Percentiles rank a stretch among this genome's conserved stretches.
Evolutionary conservation across 176 grass and related monocot species (phyloP).

Genomic region (Phragmites australis): DNA sequence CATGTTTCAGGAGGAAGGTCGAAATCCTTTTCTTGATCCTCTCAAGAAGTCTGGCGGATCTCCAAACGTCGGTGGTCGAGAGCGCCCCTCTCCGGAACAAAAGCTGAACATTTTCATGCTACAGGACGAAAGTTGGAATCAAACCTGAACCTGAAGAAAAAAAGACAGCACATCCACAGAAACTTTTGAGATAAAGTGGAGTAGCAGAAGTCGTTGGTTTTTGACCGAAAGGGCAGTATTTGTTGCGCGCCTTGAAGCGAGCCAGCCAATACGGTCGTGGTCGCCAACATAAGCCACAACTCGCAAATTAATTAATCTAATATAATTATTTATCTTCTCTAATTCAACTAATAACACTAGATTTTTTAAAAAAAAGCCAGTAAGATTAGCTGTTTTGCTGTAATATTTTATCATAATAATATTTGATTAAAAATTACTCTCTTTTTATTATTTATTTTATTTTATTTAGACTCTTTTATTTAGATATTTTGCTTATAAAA

Average conservation of each 20-base stretch:
- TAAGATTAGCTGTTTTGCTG: too few relatives aligned
- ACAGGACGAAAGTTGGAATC: not conserved
- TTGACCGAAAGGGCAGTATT: not conserved
- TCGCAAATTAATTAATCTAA: too few relatives aligned
- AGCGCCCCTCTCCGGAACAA: not conserved
- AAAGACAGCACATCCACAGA: not conserved
- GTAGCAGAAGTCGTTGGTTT: not conserved
- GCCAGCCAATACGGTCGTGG: not conserved
- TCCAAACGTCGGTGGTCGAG: not conserved
- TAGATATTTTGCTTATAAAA: too few relatives aligned
- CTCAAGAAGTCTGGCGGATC: not conserved
- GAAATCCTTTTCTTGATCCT: not conserved
- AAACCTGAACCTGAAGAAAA: constrained; percentile 1
- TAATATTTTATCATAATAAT: too few relatives aligned
- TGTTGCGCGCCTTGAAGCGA: not conserved
- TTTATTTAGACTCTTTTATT: too few relatives aligned
- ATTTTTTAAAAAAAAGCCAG: too few relatives aligned
- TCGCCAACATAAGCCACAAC: too few relatives aligned
- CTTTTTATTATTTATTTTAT: too few relatives aligned
- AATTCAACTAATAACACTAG: too few relatives aligned
- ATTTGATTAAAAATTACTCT: too few relatives aligned
- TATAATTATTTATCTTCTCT: too few relatives aligned
- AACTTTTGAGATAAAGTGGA: not conserved
- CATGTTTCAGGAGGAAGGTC: not conserved
- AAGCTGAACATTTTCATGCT: not conserved